These are phyloP conservation scores for Byssochlamys sp. DNA, from an alignment of 2,329 filamentous ascomycete genomes.

Conservation along the genomic window DNA sequence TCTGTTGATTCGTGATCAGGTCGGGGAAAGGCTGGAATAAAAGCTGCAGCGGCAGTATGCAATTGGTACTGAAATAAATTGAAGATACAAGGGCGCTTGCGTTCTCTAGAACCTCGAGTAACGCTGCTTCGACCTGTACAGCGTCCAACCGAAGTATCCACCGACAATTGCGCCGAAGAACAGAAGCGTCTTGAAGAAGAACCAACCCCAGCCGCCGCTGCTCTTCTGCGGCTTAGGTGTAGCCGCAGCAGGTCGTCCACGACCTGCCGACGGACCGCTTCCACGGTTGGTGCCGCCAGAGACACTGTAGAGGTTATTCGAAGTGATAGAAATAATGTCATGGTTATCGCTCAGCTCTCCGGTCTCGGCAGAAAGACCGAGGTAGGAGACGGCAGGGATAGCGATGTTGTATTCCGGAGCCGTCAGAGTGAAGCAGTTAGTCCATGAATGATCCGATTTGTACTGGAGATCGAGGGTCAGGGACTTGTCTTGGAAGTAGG, in stretches of 20 bases:
- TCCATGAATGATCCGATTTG: constrained; percentile 81
- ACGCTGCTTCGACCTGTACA: constrained; percentile 59
- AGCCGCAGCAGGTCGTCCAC: constrained; percentile 10
- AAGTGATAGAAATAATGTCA: constrained; percentile 79
- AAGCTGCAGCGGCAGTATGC: not conserved
- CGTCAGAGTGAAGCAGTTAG: constrained; percentile 68
- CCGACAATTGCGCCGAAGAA: constrained; percentile 62
- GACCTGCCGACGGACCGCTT: constrained; percentile 13
- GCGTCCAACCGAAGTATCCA: constrained; percentile 75
- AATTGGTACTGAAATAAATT: not conserved
- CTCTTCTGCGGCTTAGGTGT: constrained; percentile 12
- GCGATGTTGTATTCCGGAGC: constrained; percentile 56
- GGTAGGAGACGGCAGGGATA: constrained; percentile 62
- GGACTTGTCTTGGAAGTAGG: constrained; percentile 93
- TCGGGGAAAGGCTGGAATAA: not conserved
- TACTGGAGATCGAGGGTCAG: constrained; percentile 88
- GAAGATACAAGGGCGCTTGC: not conserved
- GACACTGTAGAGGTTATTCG: constrained; percentile 74
- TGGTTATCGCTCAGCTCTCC: constrained; percentile 96
- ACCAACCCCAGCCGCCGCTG: constrained; percentile 54
- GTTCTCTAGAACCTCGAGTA: constrained; percentile 26
- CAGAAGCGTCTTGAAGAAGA: constrained; percentile 72
- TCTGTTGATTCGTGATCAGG: not conserved
- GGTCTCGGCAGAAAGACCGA: constrained; percentile 64
- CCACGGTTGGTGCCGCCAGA: constrained; percentile 19